phyloP scores from a whole-genome alignment of 2,329 filamentous ascomycete species.

The Davidsoniella australis region DNA sequence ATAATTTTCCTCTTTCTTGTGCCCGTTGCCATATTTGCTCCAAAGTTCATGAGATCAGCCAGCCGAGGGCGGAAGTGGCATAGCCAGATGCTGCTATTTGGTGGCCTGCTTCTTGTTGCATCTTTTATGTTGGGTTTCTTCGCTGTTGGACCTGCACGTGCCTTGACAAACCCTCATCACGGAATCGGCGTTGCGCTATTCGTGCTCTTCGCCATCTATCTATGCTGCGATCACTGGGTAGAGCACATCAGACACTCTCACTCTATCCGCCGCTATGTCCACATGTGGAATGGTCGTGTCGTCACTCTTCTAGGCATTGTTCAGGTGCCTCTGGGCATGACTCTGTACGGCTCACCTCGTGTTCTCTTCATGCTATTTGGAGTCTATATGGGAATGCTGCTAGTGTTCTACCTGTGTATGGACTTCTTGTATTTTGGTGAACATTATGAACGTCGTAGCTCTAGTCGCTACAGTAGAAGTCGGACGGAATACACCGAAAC shows the following conservation, averaged over 20 bases:
- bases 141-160: conserved; percentile 56
- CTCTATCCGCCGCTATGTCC: conserved; percentile 44
- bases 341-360: conserved; percentile 79
- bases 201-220: conserved; percentile 52
- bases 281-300: conserved; percentile 72
- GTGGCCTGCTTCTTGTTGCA: conserved; percentile 49
- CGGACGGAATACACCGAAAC: conserved; percentile 24
- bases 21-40: conserved; percentile 55
- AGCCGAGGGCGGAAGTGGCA: conserved; percentile 50
- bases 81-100: conserved; percentile 56
- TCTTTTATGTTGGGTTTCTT: conserved; percentile 62
- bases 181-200: conserved; percentile 70
- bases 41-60: conserved; percentile 51
- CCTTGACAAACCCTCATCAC: conserved; percentile 67
- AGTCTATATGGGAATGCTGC: conserved; percentile 54
- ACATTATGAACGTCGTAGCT: conserved; percentile 26
- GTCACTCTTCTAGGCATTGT: conserved; percentile 68
- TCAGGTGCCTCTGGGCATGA: conserved; percentile 77
- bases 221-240: conserved; percentile 50
- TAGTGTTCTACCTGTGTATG: conserved; percentile 64
- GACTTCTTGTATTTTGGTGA: conserved; percentile 48
- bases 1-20: conserved; percentile 60
- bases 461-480: conserved; percentile 35
- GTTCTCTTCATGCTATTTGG: conserved; percentile 74
- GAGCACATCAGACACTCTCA: conserved; percentile 31